Evolutionary conservation across 2,329 filamentous ascomycete genomes (phyloP), one percentile per base, ranked within the genome.

Genomic region (Aschersonia sp.): DNA sequence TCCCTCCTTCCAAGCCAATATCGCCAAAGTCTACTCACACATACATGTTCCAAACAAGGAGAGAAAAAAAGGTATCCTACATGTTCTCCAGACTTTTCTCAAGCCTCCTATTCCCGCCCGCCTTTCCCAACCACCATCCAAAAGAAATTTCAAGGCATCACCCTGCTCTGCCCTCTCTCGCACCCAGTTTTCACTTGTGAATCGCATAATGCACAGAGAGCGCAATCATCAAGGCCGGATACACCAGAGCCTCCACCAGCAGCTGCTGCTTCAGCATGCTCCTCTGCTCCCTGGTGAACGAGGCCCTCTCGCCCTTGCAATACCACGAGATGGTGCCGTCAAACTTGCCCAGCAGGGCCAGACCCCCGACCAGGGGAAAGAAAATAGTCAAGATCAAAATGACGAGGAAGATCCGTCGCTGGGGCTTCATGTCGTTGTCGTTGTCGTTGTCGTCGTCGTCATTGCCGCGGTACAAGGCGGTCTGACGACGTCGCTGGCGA

Each of bases 301-400:
- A 55, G 29, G 62, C 57, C 30, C 67, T 63, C 53, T 73, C 66
- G 5, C 73, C 72, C 2, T 62, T 57, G 0, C 72, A 73, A 46
- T 65, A 67, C 72, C 72, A 76, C 6, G 65, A 65, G 31, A 76
- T 63, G 0, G 65, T 65, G 1, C 61, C 59, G 51, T 73, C 65
- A 43, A 75, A 68, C 10, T 58, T 62, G 9, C 71, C 70, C 8
- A 55, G 60, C 30, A 73, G 61, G 1, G 69, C 67, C 6, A 74
- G 54, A 0, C 72, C 49, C 0, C 70, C 66, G 8, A 72, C 57
- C 44, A 76, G 69, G 0, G 73, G 73, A n/a, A 76, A 63, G 6
- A 60, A 41, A 1, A 69, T 47, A 14, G 66, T 67, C 41, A 71
- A 44, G 0, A 58, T 32, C 43, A 66, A 54, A 50, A 73, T 64